Evolutionary conservation across 1,284 basidiomycete species (phyloP).

Genomic region (Naganishia cerealis): DNA sequence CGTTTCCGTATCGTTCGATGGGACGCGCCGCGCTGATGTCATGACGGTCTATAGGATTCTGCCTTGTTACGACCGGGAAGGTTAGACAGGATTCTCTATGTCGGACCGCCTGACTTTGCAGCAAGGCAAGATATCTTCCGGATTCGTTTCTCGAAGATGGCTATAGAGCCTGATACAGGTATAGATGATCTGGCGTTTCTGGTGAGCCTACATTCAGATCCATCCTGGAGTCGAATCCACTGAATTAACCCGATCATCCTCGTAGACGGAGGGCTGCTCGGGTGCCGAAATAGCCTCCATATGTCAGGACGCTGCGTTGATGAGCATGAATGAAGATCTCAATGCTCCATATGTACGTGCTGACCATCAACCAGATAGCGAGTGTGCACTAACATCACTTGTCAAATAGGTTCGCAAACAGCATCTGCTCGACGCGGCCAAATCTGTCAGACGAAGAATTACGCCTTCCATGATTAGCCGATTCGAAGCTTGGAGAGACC

Average conservation of each 20-base stretch:
- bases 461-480: conserved; percentile 74
- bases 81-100: conserved; percentile 91
- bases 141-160: conserved; percentile 78
- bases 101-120: conserved; percentile 79
- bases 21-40: neutral
- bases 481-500: conserved; percentile 65
- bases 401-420: conserved; percentile 65
- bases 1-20: conserved; percentile 41
- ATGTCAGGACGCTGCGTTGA: conserved; percentile 92
- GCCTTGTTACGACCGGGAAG: conserved; percentile 93
- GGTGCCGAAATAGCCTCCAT: conserved; percentile 90
- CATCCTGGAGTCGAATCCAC: conserved; percentile 9
- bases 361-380: neutral
- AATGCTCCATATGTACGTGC: conserved; percentile 68
- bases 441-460: conserved; percentile 74
- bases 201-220: conserved; percentile 57
- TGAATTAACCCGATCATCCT: conserved; percentile 1
- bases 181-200: conserved; percentile 69
- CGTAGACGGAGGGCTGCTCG: conserved; percentile 87
- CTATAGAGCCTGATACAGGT: conserved; percentile 69
- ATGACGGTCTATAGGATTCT: conserved; percentile 66
- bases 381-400: conserved; percentile 16
- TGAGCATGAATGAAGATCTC: conserved; percentile 84
- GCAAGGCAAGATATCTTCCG: conserved; percentile 81
- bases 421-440: conserved; percentile 76